A percentile compares a stretch with the other conserved stretches of the same genome.
These are phyloP conservation scores for Annona squamosa DNA, from an alignment of 164 flowering plant species.

Conservation along the genomic window DNA sequence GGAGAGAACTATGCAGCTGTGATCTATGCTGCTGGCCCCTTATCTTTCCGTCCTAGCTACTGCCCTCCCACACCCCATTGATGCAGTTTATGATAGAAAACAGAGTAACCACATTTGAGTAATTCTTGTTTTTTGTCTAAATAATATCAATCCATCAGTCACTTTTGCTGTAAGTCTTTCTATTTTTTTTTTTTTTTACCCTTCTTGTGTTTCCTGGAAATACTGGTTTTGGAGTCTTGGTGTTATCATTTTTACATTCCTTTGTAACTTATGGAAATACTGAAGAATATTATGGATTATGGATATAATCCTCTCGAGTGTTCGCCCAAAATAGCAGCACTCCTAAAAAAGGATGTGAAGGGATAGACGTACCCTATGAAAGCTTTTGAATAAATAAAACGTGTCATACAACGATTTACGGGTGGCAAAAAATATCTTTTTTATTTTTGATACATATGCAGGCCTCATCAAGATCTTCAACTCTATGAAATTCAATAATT, in stretches of 20 bases:
- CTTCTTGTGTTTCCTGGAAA: background rate
- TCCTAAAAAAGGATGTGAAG: too few relatives aligned
- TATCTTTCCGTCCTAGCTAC: conserved; percentile 68
- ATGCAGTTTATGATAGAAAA: conserved; percentile 5
- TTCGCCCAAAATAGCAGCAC: too few relatives aligned
- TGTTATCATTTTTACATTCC: background rate
- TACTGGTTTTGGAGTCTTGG: background rate
- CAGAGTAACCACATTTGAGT: background rate
- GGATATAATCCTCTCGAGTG: too few relatives aligned
- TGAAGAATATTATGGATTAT: too few relatives aligned
- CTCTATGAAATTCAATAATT: too few relatives aligned
- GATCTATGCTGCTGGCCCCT: conserved; percentile 64
- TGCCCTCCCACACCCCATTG: conserved; percentile 31
- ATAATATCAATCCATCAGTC: conserved; percentile 1
- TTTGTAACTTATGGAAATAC: too few relatives aligned
- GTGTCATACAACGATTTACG: too few relatives aligned
- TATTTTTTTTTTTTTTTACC: background rate
- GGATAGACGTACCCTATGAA: too few relatives aligned
- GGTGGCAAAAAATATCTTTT: too few relatives aligned
- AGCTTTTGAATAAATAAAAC: too few relatives aligned
- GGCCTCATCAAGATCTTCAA: too few relatives aligned
- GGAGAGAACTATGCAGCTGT: conserved; percentile 51
- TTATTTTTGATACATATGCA: too few relatives aligned
- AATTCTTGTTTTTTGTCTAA: background rate
- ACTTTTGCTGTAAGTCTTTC: background rate